A percentile compares a stretch with the other conserved stretches of the same genome.
These are phyloP conservation scores for Oryza brachyantha DNA, from an alignment of 176 grass and related monocot species.

Conservation along the genomic window DNA sequence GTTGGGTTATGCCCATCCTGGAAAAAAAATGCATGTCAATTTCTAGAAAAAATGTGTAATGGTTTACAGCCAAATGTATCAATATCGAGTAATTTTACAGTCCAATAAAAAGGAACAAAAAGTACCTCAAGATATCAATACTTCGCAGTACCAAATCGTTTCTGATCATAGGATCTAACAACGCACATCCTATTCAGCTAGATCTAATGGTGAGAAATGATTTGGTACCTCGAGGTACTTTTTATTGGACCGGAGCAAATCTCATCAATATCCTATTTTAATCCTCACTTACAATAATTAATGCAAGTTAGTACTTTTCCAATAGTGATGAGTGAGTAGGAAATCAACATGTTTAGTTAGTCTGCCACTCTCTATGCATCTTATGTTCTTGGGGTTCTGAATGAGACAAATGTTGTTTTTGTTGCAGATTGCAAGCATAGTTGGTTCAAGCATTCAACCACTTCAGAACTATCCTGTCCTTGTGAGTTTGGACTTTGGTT, in stretches of 20 bases:
- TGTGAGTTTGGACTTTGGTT: conserved; percentile 31
- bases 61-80: background rate
- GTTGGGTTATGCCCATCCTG: background rate
- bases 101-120: too few species aligned
- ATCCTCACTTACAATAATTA: too few species aligned
- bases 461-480: conserved; percentile 46
- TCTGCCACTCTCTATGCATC: background rate
- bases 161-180: too few species aligned
- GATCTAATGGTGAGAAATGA: too few species aligned
- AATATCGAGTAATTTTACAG: too few species aligned
- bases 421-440: conserved; percentile 68
- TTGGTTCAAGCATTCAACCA: conserved; percentile 72
- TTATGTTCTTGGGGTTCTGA: background rate
- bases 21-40: background rate
- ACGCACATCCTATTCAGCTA: too few species aligned
- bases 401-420: background rate
- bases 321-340: background rate
- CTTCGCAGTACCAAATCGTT: too few species aligned
- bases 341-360: background rate
- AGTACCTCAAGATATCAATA: too few species aligned
- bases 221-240: too few species aligned
- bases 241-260: too few species aligned
- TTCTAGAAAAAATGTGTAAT: background rate
- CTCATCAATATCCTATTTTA: too few species aligned
- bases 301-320: too few species aligned